These are phyloP conservation scores for Kodamaea hsintzibuensis DNA, from an alignment of 805 yeast species.

Conservation along the genomic window DNA sequence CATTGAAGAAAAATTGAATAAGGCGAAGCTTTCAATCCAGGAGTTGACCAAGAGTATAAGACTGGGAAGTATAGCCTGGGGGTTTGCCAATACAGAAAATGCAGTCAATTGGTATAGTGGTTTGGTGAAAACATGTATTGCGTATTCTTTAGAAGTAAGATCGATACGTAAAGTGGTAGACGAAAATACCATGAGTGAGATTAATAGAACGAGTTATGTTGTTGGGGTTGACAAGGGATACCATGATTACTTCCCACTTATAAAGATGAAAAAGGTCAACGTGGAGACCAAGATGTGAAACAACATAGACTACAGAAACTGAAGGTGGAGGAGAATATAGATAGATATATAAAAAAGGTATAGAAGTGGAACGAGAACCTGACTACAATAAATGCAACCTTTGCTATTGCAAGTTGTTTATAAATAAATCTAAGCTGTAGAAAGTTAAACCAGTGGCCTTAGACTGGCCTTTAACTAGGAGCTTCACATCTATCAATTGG, in stretches of 20 bases:
- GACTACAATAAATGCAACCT: no score
- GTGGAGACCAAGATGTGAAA: no score
- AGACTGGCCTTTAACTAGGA: no score
- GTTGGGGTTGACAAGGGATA: constrained; percentile 17
- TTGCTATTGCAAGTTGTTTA: no score
- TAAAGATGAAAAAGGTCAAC: constrained; percentile 9
- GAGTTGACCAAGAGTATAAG: constrained; percentile 2
- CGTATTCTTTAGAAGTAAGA: constrained; percentile 17
- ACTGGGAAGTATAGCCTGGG: background rate
- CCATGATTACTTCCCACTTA: constrained; percentile 28
- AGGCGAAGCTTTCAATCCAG: background rate
- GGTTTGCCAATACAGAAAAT: constrained; percentile 8
- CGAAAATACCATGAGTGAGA: constrained; percentile 1
- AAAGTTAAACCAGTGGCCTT: no score
- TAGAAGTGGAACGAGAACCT: background rate
- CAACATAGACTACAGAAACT: background rate
- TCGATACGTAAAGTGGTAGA: constrained; percentile 11
- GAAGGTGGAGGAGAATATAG: background rate
- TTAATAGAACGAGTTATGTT: constrained; percentile 7
- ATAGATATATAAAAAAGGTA: background rate
- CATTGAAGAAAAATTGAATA: constrained; percentile 12
- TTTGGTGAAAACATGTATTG: constrained; percentile 17
- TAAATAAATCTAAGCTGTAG: no score
- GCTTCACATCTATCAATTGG: no score
- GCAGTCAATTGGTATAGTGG: constrained; percentile 20